Evolutionary conservation across 1,284 basidiomycete species (phyloP).

Genomic region (Heterobasidion parviporum): DNA sequence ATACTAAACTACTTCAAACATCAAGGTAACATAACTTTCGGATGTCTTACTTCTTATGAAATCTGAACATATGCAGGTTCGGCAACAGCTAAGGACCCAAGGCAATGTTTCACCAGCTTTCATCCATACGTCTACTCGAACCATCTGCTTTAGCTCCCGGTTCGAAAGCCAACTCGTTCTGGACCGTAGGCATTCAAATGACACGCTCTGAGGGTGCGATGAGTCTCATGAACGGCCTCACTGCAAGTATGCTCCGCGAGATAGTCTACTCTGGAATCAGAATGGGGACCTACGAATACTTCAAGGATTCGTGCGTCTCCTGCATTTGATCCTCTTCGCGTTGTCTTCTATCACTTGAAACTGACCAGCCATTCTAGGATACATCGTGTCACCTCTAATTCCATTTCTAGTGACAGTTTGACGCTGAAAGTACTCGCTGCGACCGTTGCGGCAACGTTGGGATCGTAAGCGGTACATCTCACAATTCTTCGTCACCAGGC

Average conservation of each 20-base stretch:
- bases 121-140: background rate
- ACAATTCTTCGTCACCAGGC: background rate
- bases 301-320: constrained; percentile 27
- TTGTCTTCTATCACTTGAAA: too few relatives aligned
- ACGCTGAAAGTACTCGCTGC: constrained; percentile 27
- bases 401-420: constrained; percentile 23
- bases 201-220: constrained; percentile 23
- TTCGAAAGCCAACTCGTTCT: constrained; percentile 22
- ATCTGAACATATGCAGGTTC: constrained; percentile 16
- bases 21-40: constrained; percentile 15
- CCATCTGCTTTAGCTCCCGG: constrained; percentile 17
- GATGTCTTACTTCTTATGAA: background rate
- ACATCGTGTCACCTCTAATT: constrained; percentile 18
- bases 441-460: constrained; percentile 25
- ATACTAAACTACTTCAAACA: constrained; percentile 6
- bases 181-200: constrained; percentile 27
- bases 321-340: too few relatives aligned
- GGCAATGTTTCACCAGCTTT: constrained; percentile 12
- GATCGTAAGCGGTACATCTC: constrained; percentile 16
- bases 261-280: constrained; percentile 28
- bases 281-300: constrained; percentile 30
- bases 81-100: constrained; percentile 28
- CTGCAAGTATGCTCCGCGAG: constrained; percentile 29
- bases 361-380: background rate
- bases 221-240: constrained; percentile 26